Percentiles rank a stretch among this genome's conserved stretches.
Conservation (phyloP, 2,329 filamentous ascomycete genomes). For the Trichoderma cornu-damae region DNA sequence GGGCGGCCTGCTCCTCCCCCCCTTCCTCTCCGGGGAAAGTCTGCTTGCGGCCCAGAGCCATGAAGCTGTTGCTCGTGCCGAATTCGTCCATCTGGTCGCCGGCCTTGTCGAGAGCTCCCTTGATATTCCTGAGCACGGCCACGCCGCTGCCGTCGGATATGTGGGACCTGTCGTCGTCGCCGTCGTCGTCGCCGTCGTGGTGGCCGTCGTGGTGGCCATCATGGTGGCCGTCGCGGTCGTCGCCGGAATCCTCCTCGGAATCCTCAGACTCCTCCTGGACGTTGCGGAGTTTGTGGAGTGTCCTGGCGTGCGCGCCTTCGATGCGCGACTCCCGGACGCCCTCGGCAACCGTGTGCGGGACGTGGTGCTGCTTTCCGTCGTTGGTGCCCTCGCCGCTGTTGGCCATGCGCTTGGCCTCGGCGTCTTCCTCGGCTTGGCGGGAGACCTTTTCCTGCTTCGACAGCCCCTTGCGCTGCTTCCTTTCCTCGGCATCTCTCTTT, state of each 20-base stretch:
- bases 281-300: background rate
- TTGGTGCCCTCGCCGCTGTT: conserved; percentile 45
- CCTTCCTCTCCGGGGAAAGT: conserved; percentile 22
- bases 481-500: conserved; percentile 57
- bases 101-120: conserved; percentile 40
- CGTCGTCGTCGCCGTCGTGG: no score
- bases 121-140: conserved; percentile 43
- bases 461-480: conserved; percentile 52
- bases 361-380: conserved; percentile 48
- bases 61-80: conserved; percentile 53
- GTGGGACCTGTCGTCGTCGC: background rate
- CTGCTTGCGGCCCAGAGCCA: conserved; percentile 19
- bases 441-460: conserved; percentile 48
- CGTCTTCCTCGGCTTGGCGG: conserved; percentile 46
- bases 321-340: conserved; percentile 39
- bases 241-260: conserved; percentile 2
- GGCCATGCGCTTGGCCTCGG: conserved; percentile 47
- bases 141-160: conserved; percentile 24
- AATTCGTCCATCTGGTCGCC: conserved; percentile 50
- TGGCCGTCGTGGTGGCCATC: no score
- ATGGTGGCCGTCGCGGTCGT: background rate
- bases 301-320: conserved; percentile 15
- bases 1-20: no score
- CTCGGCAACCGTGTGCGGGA: conserved; percentile 48
- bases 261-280: conserved; percentile 10